Evolutionary conservation across 257 asterid species (phyloP).

Genomic region (Ehretia macrophylla): DNA sequence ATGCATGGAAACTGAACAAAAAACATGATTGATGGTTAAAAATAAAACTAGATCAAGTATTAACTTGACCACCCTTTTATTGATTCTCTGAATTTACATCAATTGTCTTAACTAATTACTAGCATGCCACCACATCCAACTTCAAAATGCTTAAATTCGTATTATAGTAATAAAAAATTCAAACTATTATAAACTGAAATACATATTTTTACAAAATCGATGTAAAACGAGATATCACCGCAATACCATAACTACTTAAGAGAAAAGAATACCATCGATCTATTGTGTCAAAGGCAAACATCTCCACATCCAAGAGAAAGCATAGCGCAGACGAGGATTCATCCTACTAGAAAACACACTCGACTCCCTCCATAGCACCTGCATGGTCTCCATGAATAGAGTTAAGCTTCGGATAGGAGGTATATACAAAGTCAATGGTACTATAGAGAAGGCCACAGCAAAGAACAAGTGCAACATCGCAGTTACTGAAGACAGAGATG

Average conservation of each 20-base stretch:
- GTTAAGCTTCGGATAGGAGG: conserved; percentile 84
- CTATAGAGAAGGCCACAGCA: conserved; percentile 81
- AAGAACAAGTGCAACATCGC: conserved; percentile 64
- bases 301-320: conserved; percentile 62
- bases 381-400: conserved; percentile 60
- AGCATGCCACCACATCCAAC: no score
- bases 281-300: conserved; percentile 24
- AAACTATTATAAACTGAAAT: background rate
- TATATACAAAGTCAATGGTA: conserved; percentile 72
- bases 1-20: background rate
- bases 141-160: no score
- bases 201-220: no score
- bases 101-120: no score
- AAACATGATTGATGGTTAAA: no score
- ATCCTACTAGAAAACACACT: conserved; percentile 41
- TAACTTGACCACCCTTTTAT: conserved; percentile 1
- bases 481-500: background rate
- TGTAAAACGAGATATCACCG: background rate
- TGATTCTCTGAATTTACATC: conserved; percentile 16
- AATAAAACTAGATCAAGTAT: no score
- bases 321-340: conserved; percentile 60
- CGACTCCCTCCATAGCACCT: conserved; percentile 65
- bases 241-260: background rate
- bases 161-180: background rate
- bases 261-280: background rate